Base-by-base conservation (phyloP, 305 asterid genomes). In the Fraxinus sp. region DNA sequence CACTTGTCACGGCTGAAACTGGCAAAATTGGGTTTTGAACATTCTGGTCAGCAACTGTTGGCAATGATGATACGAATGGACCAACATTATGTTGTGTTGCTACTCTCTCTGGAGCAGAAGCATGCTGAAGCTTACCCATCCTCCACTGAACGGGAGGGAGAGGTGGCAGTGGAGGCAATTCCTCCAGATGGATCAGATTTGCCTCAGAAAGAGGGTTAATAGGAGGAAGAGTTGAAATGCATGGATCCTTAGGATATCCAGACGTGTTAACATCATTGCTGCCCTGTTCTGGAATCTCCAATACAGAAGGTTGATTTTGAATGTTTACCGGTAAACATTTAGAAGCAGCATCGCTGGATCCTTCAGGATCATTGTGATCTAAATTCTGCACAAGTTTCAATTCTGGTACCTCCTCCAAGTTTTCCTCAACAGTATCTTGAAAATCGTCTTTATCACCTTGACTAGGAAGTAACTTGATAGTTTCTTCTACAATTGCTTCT, bases 81-180 rank as follows among this genome's bases (percentile, higher is more conserved):
- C 73, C 72, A 74, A 77, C 72, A 80, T 37, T 59, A 72, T 77
- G 76, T 81, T 74, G 82, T 49, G 46, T 73, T 46, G 66, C 79
- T 74, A 77, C 91, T 76, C 79, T 84, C 82, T 86, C 91, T 33
- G 78, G 80, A 81, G 85, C 85, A 76, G 90, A 84, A 18, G 88
- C 84, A 83, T 85, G 87, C 84, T 85, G 92, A 84, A 87, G 84
- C 85, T 89, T 94, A 24, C 95, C 95, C 86, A 90, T 88, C 90
- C 91, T 93, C 99, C 99, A 95, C 79, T 94, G 97, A 83, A 93
- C 91, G 20, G 99, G 99, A 87, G 99, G 99, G 80, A 96, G 98
- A 84, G 99, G 99, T 70, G 99, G 99, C 92, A 94, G 81, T 44
- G 98, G 98, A 85, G 99, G 94, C 86, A 87, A 80, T 71, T 95